A percentile compares a stretch with the other conserved stretches of the same genome.
Conservation (phyloP, 768 basidiomycete species). For the Naganishia antarctica region DNA sequence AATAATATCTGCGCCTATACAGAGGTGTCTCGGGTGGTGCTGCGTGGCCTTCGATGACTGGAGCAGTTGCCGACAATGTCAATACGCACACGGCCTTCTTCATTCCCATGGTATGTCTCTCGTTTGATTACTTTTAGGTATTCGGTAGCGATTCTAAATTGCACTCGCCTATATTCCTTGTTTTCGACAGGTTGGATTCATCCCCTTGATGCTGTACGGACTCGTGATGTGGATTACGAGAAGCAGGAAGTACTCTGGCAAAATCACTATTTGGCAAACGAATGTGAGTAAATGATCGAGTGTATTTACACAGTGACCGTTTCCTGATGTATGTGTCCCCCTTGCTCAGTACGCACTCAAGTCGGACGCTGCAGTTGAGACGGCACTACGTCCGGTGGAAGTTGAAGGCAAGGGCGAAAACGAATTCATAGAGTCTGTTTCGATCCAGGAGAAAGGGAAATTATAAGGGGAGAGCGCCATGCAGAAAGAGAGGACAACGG, state of each 20-base stretch:
- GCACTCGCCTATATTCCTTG: background rate
- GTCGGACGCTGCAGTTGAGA: too few species aligned
- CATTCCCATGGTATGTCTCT: constrained; percentile 25
- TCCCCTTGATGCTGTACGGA: constrained; percentile 30
- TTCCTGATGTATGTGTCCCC: too few species aligned
- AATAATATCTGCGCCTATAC: background rate
- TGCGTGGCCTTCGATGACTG: constrained; percentile 28
- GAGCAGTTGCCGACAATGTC: constrained; percentile 25
- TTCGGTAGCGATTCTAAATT: too few species aligned
- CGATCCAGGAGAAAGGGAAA: too few species aligned
- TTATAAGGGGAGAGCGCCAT: too few species aligned
- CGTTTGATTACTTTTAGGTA: too few species aligned
- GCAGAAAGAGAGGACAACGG: too few species aligned
- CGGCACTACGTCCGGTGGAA: too few species aligned
- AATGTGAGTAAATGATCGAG: background rate
- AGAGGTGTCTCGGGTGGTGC: constrained; percentile 32
- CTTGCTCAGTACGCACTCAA: too few species aligned
- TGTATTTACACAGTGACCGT: too few species aligned
- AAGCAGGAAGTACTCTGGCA: constrained; percentile 28
- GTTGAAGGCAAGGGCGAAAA: too few species aligned
- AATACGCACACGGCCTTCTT: constrained; percentile 27
- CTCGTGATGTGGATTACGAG: constrained; percentile 31
- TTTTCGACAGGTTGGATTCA: constrained; percentile 20
- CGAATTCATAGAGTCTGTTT: too few species aligned
- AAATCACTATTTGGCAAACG: constrained; percentile 21